A percentile compares a stretch with the other conserved stretches of the same genome.
These are phyloP conservation scores for Sporothrix humicola DNA, from an alignment of 2,329 filamentous ascomycete genomes.

Conservation along the genomic window DNA sequence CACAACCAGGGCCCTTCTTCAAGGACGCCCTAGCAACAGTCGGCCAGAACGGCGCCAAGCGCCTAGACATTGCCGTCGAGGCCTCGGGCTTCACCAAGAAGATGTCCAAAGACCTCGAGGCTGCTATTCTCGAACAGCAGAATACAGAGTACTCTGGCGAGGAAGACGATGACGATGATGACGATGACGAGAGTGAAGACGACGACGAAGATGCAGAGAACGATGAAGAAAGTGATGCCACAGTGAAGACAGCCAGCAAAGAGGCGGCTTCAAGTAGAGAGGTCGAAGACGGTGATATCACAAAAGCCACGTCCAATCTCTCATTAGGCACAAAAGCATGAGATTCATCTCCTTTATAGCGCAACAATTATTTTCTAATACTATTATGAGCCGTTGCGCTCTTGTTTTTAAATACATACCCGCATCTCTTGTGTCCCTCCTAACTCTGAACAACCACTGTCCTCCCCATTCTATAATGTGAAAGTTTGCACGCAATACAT, in stretches of 20 bases:
- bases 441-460: background rate
- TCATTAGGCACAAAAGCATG: slow-evolving; percentile 20
- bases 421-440: background rate
- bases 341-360: background rate
- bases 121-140: slow-evolving; percentile 81
- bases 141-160: slow-evolving; percentile 50
- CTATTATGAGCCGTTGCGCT: background rate
- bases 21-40: slow-evolving; percentile 79
- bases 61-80: slow-evolving; percentile 86
- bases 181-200: slow-evolving; percentile 43
- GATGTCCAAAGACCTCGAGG: slow-evolving; percentile 92
- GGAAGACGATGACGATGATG: slow-evolving; percentile 44
- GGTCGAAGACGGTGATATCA: slow-evolving; percentile 3
- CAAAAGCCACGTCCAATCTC: slow-evolving; percentile 29
- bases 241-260: background rate
- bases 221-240: background rate
- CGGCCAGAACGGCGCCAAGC: slow-evolving; percentile 65
- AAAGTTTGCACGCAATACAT: slow-evolving; percentile 27
- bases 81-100: slow-evolving; percentile 96
- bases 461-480: slow-evolving; percentile 17
- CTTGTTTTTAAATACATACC: slow-evolving; percentile 9
- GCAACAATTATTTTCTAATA: slow-evolving; percentile 26
- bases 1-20: slow-evolving; percentile 83
- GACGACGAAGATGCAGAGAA: slow-evolving; percentile 33
- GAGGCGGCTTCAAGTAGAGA: background rate